Evolutionary conservation across 1,139 yeast genomes (phyloP).

Genomic region (Hansenula lynferdii): DNA sequence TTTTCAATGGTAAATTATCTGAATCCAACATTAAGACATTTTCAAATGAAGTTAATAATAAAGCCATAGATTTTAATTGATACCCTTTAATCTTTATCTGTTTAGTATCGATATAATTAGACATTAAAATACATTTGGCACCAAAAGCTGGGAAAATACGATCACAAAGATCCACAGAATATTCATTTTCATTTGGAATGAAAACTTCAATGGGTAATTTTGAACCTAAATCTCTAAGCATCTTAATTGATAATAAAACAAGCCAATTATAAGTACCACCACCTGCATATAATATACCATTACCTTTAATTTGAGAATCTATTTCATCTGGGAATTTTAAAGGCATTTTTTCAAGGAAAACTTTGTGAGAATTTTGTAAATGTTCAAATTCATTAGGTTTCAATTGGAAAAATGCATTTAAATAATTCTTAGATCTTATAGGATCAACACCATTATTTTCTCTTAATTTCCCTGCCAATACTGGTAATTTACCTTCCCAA

Average conservation of each 20-base stretch:
- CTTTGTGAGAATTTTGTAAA: slow-evolving; percentile 16
- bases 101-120: slow-evolving; percentile 30
- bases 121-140: slow-evolving; percentile 50
- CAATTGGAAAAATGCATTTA: slow-evolving; percentile 14
- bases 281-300: slow-evolving; percentile 78
- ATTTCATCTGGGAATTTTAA: slow-evolving; percentile 14
- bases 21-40: slow-evolving; percentile 67
- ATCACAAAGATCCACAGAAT: slow-evolving; percentile 49
- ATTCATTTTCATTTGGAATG: slow-evolving; percentile 47
- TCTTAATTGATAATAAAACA: slow-evolving; percentile 58
- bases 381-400: slow-evolving; percentile 9
- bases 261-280: slow-evolving; percentile 77
- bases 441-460: slow-evolving; percentile 19
- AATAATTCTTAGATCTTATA: slow-evolving; percentile 18
- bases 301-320: slow-evolving; percentile 34
- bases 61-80: slow-evolving; percentile 55
- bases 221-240: slow-evolving; percentile 60
- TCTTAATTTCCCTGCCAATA: slow-evolving; percentile 18
- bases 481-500: slow-evolving; percentile 18
- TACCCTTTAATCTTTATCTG: slow-evolving; percentile 43
- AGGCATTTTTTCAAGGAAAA: slow-evolving; percentile 16
- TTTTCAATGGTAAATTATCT: slow-evolving; percentile 59
- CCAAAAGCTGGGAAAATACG: slow-evolving; percentile 42
- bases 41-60: slow-evolving; percentile 67
- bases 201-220: slow-evolving; percentile 57